These are phyloP conservation scores for Trypanosoma rangeli DNA, from an alignment of 208 protist genomes.

Conservation along the genomic window DNA sequence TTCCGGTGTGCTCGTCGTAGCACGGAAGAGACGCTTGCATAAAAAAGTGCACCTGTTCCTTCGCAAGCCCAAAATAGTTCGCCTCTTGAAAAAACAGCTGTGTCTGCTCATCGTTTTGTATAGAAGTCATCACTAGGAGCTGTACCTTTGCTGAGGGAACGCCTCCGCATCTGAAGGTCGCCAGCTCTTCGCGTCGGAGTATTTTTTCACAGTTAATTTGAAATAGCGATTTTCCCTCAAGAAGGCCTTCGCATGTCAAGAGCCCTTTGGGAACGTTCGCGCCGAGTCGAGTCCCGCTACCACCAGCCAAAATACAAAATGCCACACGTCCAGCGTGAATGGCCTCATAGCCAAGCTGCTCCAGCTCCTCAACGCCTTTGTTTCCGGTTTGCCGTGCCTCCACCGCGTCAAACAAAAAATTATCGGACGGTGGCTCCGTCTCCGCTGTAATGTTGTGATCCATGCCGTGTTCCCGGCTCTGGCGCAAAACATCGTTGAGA, in stretches of 20 bases:
- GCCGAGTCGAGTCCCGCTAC: constrained; percentile 98
- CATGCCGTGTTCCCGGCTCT: constrained; percentile 1
- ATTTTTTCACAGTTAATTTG: constrained; percentile 96
- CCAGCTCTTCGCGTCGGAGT: constrained; percentile 80
- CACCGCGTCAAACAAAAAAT: constrained; percentile 20
- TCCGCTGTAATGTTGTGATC: not conserved
- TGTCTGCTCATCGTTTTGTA: constrained; percentile 92
- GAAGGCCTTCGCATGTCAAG: constrained; percentile 69
- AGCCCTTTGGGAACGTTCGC: constrained; percentile 95
- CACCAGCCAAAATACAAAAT: constrained; percentile 97
- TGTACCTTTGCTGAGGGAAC: constrained; percentile 31
- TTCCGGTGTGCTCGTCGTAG: constrained; percentile 88
- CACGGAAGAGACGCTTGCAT: constrained; percentile 91
- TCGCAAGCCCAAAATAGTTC: constrained; percentile 94
- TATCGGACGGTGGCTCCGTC: constrained; percentile 21
- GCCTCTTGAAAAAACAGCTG: constrained; percentile 91
- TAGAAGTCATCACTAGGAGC: constrained; percentile 97
- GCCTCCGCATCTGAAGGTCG: constrained; percentile 11
- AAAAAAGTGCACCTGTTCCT: constrained; percentile 95
- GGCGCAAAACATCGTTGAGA: constrained; percentile 17
- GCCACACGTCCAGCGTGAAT: constrained; percentile 88
- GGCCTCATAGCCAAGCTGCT: constrained; percentile 55
- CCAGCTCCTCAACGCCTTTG: constrained; percentile 9
- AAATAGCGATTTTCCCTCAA: constrained; percentile 95
- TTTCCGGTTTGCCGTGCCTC: not conserved